Evolutionary conservation across 2,329 filamentous ascomycete species (phyloP).

Genomic region (Trichoderma arundinaceum): DNA sequence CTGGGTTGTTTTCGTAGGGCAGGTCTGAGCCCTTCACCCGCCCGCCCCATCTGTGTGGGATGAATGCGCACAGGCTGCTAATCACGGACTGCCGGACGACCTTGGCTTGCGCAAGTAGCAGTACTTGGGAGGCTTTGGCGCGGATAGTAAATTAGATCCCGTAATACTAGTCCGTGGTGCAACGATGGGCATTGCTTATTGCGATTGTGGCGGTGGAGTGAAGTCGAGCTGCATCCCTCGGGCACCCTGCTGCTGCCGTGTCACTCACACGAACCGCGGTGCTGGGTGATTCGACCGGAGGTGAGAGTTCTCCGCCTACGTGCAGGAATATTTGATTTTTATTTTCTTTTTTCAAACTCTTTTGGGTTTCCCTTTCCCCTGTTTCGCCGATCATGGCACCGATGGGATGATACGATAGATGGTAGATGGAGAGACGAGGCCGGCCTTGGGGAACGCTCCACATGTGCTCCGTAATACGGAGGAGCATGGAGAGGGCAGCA

Average conservation of each 20-base stretch:
- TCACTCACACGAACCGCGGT: conserved; percentile 1
- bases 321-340: background rate
- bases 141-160: conserved; percentile 24
- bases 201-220: conserved; percentile 10
- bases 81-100: conserved; percentile 22
- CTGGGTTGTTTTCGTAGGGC: conserved; percentile 2
- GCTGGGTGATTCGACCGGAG: background rate
- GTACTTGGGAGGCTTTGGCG: background rate
- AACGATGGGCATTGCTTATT: background rate
- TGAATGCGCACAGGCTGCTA: background rate
- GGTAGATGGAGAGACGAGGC: background rate
- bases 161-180: conserved; percentile 11
- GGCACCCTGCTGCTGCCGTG: conserved; percentile 15
- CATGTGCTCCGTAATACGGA: background rate
- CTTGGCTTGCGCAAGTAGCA: conserved; percentile 15
- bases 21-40: conserved; percentile 5
- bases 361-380: background rate
- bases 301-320: background rate
- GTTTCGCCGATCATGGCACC: background rate
- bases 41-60: conserved; percentile 5
- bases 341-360: background rate
- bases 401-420: no score
- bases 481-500: background rate
- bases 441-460: background rate
- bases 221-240: conserved; percentile 1